Base-by-base conservation (phyloP, 2,329 filamentous ascomycete species). In the Tetracladium maxilliforme region DNA sequence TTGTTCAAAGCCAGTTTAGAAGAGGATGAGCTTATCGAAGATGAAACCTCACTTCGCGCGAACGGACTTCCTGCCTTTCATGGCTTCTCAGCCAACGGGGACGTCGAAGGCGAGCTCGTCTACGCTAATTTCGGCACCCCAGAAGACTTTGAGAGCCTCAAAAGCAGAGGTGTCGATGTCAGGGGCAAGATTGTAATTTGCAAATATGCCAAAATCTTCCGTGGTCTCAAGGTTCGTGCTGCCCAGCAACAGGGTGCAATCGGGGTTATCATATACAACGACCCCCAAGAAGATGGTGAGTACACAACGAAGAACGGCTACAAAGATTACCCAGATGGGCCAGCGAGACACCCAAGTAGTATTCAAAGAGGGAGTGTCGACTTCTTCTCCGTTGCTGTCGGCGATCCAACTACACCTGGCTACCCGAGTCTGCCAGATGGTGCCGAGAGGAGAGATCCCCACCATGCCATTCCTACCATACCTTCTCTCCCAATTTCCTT, bases 401-500 rank as follows among this genome's bases (percentile, higher is more conserved):
- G 76, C 30, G 64, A 93, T 41, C 86, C 86, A 21, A 90, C 86
- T 0, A 94, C 86, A 0, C 83, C 83, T 7, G 86, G 86, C 9
- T 93, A 92, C 43, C 78, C 86, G 6, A 92, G 82, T 2, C 83
- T 84, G 46, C 84, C 84, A 2, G 61, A 82, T 12, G 84, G 75
- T 10, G 76, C 61, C 10, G 77, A 79, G 16, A 72, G 86, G 13
- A 60, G 70, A 26, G 68, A 80, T 8, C 69, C 73, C 0, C 58
- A 79, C 13, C 57, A 65, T 16, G 65, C 67, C 6, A 86, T 74
- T 18, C 79, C 86, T 0, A 69, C 67, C 6, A 93, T 94, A 24
- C 86, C 86, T 1, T 93, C 86, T 2, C 53, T 93, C 1, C 86
- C 86, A 2, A 78, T 93, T 25, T 93, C 86, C 0, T 93, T 87